Base-by-base conservation (phyloP, 495 filamentous ascomycete species). In the Talaromyces nanjingensis region DNA sequence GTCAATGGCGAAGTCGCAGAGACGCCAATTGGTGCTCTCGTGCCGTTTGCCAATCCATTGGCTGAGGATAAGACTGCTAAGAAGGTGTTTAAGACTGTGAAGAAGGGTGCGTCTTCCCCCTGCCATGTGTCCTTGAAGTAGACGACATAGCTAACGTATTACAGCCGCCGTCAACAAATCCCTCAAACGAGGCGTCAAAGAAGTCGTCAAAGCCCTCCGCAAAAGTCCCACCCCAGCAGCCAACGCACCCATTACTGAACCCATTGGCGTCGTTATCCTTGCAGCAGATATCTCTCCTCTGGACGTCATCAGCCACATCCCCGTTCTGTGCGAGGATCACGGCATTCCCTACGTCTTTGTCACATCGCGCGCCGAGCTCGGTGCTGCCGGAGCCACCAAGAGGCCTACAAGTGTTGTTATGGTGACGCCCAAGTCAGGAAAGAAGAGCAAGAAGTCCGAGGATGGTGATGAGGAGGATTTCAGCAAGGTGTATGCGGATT, bases 281-380 rank as follows among this genome's bases (percentile, higher is more conserved):
- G 94, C 96, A 33, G 94, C 90, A 62, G 94, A 99, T 73, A 97
- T 98, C 82, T 94, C 89, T 24, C 94, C 94, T 64, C 91, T 92
- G 89, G 93, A 97, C 72, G 92, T 97, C 69, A 96, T 98, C 78
- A 93, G 90, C 57, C 94, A 98, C 77, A 89, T 99, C 67, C 94
- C 94, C 60, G 89, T 98, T 16, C 87, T 98, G 53, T 98, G 96
- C 83, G 94, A 99, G 78, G 92, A 97, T 77, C 92, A 97, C 81
- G 87, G 87, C 71, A 88, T 97, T 60, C 93, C 93, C 4, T 99
- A 98, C 77, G 80, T 98, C 67, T 99, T 91, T 76, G 88, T 98
- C 65, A 82, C 86, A 33, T 91, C 87, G 57, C 87, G 94, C 65
- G 91, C 90, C 61, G 91, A 97, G 76, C 85, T 99, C 52, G 96